phyloP scores from a whole-genome alignment of 2,329 filamentous ascomycete species.

The Aspergillus japonicus region DNA sequence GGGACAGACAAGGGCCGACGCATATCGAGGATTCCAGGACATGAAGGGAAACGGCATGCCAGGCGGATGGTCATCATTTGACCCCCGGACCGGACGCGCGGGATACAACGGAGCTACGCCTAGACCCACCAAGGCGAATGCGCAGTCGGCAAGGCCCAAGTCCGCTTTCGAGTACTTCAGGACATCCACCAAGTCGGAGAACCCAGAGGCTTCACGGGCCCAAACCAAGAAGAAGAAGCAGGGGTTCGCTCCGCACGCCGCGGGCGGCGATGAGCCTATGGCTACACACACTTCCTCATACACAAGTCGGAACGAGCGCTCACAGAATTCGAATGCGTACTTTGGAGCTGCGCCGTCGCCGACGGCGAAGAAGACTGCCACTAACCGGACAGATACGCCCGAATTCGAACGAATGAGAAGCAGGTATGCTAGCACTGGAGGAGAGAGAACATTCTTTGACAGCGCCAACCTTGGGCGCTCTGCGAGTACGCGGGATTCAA shows the following conservation, averaged over 20 bases:
- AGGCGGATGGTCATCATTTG: constrained; percentile 41
- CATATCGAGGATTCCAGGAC: constrained; percentile 46
- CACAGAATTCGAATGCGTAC: constrained; percentile 30
- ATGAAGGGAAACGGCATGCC: constrained; percentile 37
- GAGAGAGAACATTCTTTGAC: constrained; percentile 58
- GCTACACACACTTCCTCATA: constrained; percentile 55
- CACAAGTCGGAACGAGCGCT: constrained; percentile 38
- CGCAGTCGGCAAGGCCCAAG: constrained; percentile 31
- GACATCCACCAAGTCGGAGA: constrained; percentile 32
- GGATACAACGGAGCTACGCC: constrained; percentile 21
- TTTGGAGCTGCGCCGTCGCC: constrained; percentile 42
- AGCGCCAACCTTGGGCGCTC: constrained; percentile 53
- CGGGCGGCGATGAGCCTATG: constrained; percentile 60
- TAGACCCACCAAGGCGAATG: constrained; percentile 23
- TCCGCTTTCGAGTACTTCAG: constrained; percentile 43
- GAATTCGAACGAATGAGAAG: constrained; percentile 54
- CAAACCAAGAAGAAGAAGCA: constrained; percentile 51
- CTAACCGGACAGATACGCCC: constrained; percentile 34
- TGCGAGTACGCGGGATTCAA: constrained; percentile 53
- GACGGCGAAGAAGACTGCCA: constrained; percentile 39
- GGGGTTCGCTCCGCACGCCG: constrained; percentile 60
- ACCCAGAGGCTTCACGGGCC: constrained; percentile 35
- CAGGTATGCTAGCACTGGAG: constrained; percentile 54
- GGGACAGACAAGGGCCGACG: constrained; percentile 43
- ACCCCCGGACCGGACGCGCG: constrained; percentile 38